A percentile compares a stretch with the other conserved stretches of the same genome.
These are phyloP conservation scores for Raphidocelis subcapitata DNA, from an alignment of 139 green algal genomes.

Conservation along the genomic window DNA sequence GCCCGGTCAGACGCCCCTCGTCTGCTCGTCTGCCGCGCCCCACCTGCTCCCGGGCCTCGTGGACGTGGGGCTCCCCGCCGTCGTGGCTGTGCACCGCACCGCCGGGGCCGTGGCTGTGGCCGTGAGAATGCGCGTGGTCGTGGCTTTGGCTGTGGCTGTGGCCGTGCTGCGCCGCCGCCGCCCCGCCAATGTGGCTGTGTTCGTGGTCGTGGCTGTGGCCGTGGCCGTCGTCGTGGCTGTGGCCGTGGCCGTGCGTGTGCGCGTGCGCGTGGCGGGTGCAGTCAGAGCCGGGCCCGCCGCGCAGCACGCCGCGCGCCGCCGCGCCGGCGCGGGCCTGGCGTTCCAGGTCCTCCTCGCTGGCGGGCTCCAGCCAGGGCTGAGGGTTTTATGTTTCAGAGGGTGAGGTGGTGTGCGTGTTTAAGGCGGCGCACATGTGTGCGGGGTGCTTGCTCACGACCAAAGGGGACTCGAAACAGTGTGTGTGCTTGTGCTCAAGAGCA, in stretches of 20 bases:
- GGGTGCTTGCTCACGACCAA: too few relatives aligned
- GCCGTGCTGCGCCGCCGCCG: neutral
- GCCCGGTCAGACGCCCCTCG: too few relatives aligned
- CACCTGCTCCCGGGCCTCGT: constrained; percentile 27
- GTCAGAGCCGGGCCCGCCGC: neutral
- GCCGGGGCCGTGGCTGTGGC: constrained; percentile 10
- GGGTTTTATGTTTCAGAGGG: too few relatives aligned
- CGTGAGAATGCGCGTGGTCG: constrained; percentile 11
- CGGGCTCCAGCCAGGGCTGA: constrained; percentile 40
- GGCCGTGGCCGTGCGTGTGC: neutral
- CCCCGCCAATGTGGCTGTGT: neutral
- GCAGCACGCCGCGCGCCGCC: neutral
- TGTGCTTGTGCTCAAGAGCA: too few relatives aligned
- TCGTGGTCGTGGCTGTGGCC: neutral
- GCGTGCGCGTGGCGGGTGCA: neutral
- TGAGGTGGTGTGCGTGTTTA: too few relatives aligned
- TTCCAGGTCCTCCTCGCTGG: constrained; percentile 28
- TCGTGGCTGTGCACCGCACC: constrained; percentile 33
- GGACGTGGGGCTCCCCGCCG: too few relatives aligned
- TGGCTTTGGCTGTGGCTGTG: constrained; percentile 11
- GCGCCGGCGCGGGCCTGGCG: constrained; percentile 12
- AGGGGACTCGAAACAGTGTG: too few relatives aligned
- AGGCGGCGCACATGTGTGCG: too few relatives aligned
- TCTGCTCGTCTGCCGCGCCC: too few relatives aligned
- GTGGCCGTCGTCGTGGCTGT: neutral